phyloP scores from a whole-genome alignment of 768 basidiomycete species.

The Neoboletus magnificus region DNA sequence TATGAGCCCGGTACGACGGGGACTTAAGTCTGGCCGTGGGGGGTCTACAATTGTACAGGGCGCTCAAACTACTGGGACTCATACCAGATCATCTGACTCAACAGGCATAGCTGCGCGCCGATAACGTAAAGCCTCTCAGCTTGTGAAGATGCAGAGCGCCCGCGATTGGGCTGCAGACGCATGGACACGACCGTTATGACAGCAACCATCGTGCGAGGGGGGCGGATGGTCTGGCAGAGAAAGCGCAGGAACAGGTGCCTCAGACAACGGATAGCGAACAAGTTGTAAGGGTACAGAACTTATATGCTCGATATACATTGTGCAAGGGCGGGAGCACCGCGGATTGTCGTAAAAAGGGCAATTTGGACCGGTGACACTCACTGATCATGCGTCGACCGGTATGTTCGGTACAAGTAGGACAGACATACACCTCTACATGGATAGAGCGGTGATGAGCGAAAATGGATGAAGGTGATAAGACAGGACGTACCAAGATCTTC shows the following conservation, averaged over 20 bases:
- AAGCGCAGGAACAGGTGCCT: conserved; percentile 29
- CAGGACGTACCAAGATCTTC: conserved; percentile 71
- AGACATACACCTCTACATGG: conserved; percentile 55
- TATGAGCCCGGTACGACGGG: conserved; percentile 4
- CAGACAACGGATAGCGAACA: conserved; percentile 35
- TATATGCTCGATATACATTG: conserved; percentile 37
- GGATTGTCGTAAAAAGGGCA: conserved; percentile 28
- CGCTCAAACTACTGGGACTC: conserved; percentile 32
- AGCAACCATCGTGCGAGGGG: conserved; percentile 28
- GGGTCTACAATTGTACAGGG: conserved; percentile 24
- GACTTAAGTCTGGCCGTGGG: conserved; percentile 18
- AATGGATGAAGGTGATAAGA: not conserved
- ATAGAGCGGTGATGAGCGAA: conserved; percentile 13
- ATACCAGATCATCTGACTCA: conserved; percentile 38
- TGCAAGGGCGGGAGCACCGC: conserved; percentile 24
- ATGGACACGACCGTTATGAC: conserved; percentile 33
- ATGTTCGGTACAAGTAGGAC: conserved; percentile 51
- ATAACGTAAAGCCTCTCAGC: conserved; percentile 35
- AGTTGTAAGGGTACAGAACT: conserved; percentile 35
- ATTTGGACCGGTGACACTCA: conserved; percentile 57
- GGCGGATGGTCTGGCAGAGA: conserved; percentile 33
- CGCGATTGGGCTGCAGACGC: conserved; percentile 22
- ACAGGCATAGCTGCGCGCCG: conserved; percentile 33
- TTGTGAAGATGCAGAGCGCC: conserved; percentile 28
- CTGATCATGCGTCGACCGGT: conserved; percentile 68